Conservation (phyloP, 73 alveolate genomes). For the Blepharisma japonicum region DNA sequence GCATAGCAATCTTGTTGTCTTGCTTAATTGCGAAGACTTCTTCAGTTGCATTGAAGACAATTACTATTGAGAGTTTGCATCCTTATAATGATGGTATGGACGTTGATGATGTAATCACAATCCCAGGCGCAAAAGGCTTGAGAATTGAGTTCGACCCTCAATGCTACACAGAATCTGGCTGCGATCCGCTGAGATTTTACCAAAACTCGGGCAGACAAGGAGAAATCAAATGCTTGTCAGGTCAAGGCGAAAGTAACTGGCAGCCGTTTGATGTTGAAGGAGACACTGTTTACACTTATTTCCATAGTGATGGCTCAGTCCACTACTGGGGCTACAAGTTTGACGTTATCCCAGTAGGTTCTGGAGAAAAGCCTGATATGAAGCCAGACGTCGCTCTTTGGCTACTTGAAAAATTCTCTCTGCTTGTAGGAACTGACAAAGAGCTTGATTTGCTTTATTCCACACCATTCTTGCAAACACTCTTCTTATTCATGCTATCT, state of each 20-base stretch:
- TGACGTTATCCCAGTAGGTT: constrained; percentile 12
- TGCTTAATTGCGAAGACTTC: background rate
- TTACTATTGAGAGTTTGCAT: constrained; percentile 5
- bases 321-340: constrained; percentile 36
- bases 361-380: background rate
- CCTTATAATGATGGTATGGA: constrained; percentile 21
- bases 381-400: constrained; percentile 23
- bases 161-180: constrained; percentile 34
- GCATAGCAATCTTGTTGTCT: background rate
- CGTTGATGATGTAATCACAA: constrained; percentile 15
- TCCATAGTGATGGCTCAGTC: constrained; percentile 34
- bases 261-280: constrained; percentile 28
- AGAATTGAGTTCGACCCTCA: constrained; percentile 30
- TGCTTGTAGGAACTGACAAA: background rate
- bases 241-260: constrained; percentile 23
- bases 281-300: constrained; percentile 28
- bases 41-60: constrained; percentile 1
- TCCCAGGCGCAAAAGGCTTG: constrained; percentile 28
- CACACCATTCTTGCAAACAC: background rate
- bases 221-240: constrained; percentile 29
- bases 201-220: constrained; percentile 18
- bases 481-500: background rate
- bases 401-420: background rate
- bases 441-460: background rate
- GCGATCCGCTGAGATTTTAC: constrained; percentile 22